These are phyloP conservation scores for Plasmopara viticola DNA, from an alignment of 352 stramenopile genomes.

Conservation along the genomic window DNA sequence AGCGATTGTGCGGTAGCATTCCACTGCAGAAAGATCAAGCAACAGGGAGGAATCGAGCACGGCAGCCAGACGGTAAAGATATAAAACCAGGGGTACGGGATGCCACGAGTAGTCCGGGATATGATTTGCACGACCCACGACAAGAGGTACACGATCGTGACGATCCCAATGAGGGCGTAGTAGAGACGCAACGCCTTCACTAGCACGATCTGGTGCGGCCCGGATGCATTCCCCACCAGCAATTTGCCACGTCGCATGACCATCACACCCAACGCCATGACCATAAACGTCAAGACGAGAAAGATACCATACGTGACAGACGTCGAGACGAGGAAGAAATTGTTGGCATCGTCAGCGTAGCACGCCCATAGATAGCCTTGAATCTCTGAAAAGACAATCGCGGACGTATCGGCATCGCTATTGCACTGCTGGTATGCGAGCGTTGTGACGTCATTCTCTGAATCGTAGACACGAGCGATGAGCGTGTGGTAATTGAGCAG, in stretches of 20 bases:
- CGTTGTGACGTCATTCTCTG: slow-evolving; percentile 58
- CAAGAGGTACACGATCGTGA: slow-evolving; percentile 79
- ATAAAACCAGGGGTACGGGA: slow-evolving; percentile 86
- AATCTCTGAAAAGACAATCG: slow-evolving; percentile 81
- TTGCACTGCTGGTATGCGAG: slow-evolving; percentile 81
- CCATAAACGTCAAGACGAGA: slow-evolving; percentile 60
- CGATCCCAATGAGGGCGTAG: slow-evolving; percentile 79
- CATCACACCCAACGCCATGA: slow-evolving; percentile 81
- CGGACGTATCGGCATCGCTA: slow-evolving; percentile 37
- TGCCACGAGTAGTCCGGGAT: slow-evolving; percentile 43
- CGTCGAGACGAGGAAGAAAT: slow-evolving; percentile 75
- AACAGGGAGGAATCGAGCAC: slow-evolving; percentile 78
- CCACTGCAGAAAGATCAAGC: slow-evolving; percentile 85
- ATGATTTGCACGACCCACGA: slow-evolving; percentile 82
- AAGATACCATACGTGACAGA: slow-evolving; percentile 79
- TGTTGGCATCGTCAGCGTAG: slow-evolving; percentile 62
- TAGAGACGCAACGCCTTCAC: slow-evolving; percentile 82
- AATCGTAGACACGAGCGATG: slow-evolving; percentile 69
- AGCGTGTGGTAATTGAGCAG: slow-evolving; percentile 56
- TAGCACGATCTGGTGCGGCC: slow-evolving; percentile 68
- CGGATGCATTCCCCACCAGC: slow-evolving; percentile 61
- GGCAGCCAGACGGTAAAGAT: slow-evolving; percentile 85
- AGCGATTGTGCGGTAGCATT: slow-evolving; percentile 82
- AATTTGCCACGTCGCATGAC: slow-evolving; percentile 80
- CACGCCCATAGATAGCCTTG: slow-evolving; percentile 80